A percentile compares a stretch with the other conserved stretches of the same genome.
Evolutionary conservation across 75 land plant species (phyloP).

Genomic region (Azolla pinnata): DNA sequence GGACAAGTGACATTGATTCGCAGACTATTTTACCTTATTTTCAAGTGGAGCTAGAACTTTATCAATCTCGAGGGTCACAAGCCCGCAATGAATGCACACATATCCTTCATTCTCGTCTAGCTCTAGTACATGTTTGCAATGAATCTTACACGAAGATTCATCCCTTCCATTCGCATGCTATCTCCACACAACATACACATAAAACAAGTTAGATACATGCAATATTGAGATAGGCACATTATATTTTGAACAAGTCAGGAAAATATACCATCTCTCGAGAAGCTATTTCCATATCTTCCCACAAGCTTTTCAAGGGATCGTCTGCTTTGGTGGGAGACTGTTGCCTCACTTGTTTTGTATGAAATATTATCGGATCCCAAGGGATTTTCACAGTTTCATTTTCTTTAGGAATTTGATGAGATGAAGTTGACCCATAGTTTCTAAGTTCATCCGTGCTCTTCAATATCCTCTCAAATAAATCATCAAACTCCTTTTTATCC

Average conservation of each 20-base stretch:
- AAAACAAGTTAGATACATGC: too few relatives aligned
- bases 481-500: not conserved
- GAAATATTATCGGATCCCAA: slow-evolving; percentile 1
- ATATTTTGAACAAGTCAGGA: not conserved
- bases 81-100: not conserved
- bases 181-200: too few relatives aligned
- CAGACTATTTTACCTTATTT: not conserved
- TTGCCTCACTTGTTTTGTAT: not conserved
- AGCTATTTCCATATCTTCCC: slow-evolving; percentile 6
- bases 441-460: not conserved
- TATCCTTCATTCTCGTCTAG: not conserved
- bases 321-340: not conserved
- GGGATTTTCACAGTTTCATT: not conserved
- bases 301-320: not conserved
- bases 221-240: too few relatives aligned
- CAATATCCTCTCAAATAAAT: not conserved
- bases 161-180: too few relatives aligned
- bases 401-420: not conserved
- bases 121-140: not conserved
- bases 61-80: not conserved
- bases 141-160: too few relatives aligned
- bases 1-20: too few relatives aligned
- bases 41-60: not conserved
- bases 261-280: not conserved
- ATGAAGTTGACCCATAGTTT: not conserved